phyloP scores from a whole-genome alignment of 164 flowering plant genomes.

The Litsea cubeba region DNA sequence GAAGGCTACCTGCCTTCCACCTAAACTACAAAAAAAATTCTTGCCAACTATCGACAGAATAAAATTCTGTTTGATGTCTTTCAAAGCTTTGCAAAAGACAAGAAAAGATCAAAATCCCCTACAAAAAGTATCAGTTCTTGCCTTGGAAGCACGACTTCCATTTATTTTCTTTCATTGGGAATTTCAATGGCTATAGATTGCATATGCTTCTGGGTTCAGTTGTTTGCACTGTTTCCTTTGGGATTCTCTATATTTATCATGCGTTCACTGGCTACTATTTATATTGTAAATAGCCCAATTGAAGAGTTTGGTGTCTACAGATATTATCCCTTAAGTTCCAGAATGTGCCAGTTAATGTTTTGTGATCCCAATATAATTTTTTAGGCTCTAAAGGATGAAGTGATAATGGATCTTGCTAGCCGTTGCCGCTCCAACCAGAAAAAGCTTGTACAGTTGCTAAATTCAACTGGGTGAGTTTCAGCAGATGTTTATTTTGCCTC shows the following conservation, averaged over 20 bases:
- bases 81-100: neutral
- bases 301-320: too few relatives aligned
- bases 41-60: neutral
- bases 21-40: neutral
- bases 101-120: neutral
- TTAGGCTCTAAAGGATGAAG: constrained; percentile 85
- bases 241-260: too few relatives aligned
- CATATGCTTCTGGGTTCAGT: neutral
- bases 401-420: constrained; percentile 77
- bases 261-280: neutral
- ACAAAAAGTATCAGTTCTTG: neutral
- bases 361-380: constrained; percentile 12
- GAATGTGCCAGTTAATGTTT: neutral
- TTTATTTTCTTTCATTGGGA: neutral
- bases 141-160: neutral
- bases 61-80: neutral
- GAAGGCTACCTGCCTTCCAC: too few relatives aligned
- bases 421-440: constrained; percentile 80
- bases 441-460: constrained; percentile 76
- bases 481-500: neutral
- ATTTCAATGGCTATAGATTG: neutral
- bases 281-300: neutral
- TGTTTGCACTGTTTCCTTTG: neutral
- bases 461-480: constrained; percentile 59
- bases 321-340: too few relatives aligned